Evolutionary conservation across 768 basidiomycete genomes (phyloP).

Genomic region (Crassisporium funariophilum): DNA sequence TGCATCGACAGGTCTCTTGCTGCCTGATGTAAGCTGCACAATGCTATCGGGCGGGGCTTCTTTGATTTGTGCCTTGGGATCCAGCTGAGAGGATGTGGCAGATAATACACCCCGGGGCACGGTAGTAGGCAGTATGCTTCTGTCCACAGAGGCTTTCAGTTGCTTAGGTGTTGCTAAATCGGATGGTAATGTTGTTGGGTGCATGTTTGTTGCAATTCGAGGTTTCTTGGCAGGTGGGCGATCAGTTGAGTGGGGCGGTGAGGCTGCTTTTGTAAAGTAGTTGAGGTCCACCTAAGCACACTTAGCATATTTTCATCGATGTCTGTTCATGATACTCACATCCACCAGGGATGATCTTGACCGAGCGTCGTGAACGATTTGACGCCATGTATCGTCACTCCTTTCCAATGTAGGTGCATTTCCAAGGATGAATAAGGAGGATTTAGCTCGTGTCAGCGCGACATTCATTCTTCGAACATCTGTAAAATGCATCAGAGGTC

Average conservation of each 20-base stretch:
- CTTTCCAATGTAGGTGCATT: slow-evolving; percentile 88
- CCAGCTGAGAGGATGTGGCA: too few relatives aligned
- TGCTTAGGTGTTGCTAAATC: slow-evolving; percentile 38
- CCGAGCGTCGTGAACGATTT: slow-evolving; percentile 77
- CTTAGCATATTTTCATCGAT: neutral
- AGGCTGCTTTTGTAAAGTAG: slow-evolving; percentile 39
- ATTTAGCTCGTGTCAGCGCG: slow-evolving; percentile 95
- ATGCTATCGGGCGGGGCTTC: too few relatives aligned
- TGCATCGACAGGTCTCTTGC: slow-evolving; percentile 19
- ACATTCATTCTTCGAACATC: slow-evolving; percentile 95
- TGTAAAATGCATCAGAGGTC: slow-evolving; percentile 21
- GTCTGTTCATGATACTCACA: slow-evolving; percentile 41
- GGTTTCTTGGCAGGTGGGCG: slow-evolving; percentile 1
- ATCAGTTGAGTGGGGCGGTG: slow-evolving; percentile 10
- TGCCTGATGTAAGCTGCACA: too few relatives aligned
- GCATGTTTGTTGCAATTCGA: slow-evolving; percentile 5
- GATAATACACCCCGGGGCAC: neutral
- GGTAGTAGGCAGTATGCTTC: neutral
- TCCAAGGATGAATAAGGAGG: slow-evolving; percentile 92
- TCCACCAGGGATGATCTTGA: slow-evolving; percentile 62
- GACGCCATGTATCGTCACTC: slow-evolving; percentile 78
- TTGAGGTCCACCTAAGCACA: slow-evolving; percentile 25
- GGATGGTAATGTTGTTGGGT: slow-evolving; percentile 23
- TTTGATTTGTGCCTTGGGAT: too few relatives aligned
- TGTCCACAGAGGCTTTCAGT: neutral